Conservation (phyloP, 768 basidiomycete species). For the Suillus variegatus region DNA sequence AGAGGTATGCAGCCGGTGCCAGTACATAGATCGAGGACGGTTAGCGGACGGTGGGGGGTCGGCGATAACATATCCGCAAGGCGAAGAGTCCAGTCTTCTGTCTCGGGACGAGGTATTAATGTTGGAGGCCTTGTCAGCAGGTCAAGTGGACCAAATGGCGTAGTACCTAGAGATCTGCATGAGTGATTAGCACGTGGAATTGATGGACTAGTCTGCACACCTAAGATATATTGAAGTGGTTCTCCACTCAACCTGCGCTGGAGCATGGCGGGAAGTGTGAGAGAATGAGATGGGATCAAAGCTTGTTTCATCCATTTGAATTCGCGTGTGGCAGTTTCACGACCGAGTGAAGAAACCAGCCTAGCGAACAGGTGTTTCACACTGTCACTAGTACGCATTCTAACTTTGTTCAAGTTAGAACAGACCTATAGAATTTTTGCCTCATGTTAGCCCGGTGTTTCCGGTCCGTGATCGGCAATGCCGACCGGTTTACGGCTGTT, state of each 20-base stretch:
- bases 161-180: slow-evolving; percentile 48
- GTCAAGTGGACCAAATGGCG: slow-evolving; percentile 85
- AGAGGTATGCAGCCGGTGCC: slow-evolving; percentile 93
- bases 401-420: slow-evolving; percentile 2
- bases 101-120: slow-evolving; percentile 95
- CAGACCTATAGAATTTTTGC: slow-evolving; percentile 14
- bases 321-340: slow-evolving; percentile 40
- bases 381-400: slow-evolving; percentile 7
- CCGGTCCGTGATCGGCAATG: slow-evolving; percentile 4
- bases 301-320: slow-evolving; percentile 50
- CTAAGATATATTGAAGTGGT: slow-evolving; percentile 90
- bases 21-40: slow-evolving; percentile 87
- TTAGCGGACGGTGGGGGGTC: slow-evolving; percentile 28
- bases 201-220: slow-evolving; percentile 38
- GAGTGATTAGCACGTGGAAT: not conserved
- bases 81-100: slow-evolving; percentile 76
- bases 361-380: slow-evolving; percentile 24
- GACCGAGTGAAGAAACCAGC: slow-evolving; percentile 38
- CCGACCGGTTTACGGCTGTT: slow-evolving; percentile 6
- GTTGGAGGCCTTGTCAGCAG: slow-evolving; percentile 75
- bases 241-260: slow-evolving; percentile 64
- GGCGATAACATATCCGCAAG: slow-evolving; percentile 53
- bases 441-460: slow-evolving; percentile 2
- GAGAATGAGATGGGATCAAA: slow-evolving; percentile 14
- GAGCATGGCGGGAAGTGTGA: slow-evolving; percentile 50